Conservation (phyloP, 495 filamentous ascomycete genomes). For the Aspergillus heteromorphus region DNA sequence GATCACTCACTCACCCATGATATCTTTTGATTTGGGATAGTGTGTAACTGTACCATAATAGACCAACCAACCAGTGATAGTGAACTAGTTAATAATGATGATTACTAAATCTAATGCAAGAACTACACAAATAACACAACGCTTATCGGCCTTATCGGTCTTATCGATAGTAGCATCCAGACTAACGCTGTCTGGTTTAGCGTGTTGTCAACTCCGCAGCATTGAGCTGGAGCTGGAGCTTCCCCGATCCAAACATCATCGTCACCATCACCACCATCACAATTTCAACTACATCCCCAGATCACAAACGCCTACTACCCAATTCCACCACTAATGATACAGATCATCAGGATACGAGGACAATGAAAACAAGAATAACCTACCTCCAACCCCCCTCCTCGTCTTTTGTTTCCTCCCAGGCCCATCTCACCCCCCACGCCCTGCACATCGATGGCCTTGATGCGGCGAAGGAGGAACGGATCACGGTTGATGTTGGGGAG, state of each 20-base stretch:
- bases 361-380: constrained; percentile 83
- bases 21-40: too few relatives aligned
- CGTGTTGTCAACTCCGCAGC: not conserved
- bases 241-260: constrained; percentile 5
- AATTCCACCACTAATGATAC: not conserved
- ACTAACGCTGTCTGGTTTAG: not conserved
- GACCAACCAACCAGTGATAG: too few relatives aligned
- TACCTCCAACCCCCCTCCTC: constrained; percentile 62
- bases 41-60: too few relatives aligned
- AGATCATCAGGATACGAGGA: too few relatives aligned
- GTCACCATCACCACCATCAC: not conserved
- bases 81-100: too few relatives aligned
- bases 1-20: too few relatives aligned
- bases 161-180: not conserved
- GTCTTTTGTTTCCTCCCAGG: constrained; percentile 54
- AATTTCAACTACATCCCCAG: not conserved
- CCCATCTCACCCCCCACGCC: constrained; percentile 43
- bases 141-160: too few relatives aligned
- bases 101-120: too few relatives aligned
- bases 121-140: too few relatives aligned
- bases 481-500: constrained; percentile 69
- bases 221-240: not conserved
- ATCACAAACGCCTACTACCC: not conserved
- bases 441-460: constrained; percentile 48
- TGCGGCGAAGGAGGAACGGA: constrained; percentile 72